Conservation (phyloP, 495 filamentous ascomycete genomes). For the Aspergillus olivimuriae region DNA sequence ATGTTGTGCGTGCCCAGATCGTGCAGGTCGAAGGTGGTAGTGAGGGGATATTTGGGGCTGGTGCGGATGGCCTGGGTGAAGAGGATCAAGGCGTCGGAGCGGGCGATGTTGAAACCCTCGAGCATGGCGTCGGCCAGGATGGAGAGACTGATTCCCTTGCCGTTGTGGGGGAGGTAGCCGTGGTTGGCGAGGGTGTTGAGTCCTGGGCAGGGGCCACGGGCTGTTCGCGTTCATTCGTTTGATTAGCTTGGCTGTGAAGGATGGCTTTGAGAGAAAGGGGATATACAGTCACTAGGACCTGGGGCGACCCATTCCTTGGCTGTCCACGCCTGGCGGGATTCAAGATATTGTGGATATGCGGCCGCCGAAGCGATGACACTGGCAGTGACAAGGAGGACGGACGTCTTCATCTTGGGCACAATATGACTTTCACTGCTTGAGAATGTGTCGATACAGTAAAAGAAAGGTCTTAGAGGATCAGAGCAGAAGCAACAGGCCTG, state of each 20-base stretch:
- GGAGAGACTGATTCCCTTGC: constrained; percentile 5
- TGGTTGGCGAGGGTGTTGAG: constrained; percentile 52
- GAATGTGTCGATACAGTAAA: too few relatives aligned
- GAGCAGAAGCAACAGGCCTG: too few relatives aligned
- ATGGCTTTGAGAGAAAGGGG: too few relatives aligned
- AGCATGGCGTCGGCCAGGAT: constrained; percentile 13
- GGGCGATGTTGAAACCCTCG: constrained; percentile 9
- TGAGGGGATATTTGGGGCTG: constrained; percentile 1
- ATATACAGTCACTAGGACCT: constrained; percentile 6
- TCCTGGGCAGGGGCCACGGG: constrained; percentile 36
- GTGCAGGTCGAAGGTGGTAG: constrained; percentile 4
- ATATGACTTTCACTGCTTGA: too few relatives aligned
- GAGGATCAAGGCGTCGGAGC: constrained; percentile 5
- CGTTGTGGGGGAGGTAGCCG: constrained; percentile 42
- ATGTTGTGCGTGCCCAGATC: constrained; percentile 7
- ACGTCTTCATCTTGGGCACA: constrained; percentile 9
- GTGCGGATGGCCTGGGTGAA: constrained; percentile 9
- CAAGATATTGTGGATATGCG: constrained; percentile 8
- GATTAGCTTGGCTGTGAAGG: background rate
- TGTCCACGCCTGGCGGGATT: constrained; percentile 1
- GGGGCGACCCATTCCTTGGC: constrained; percentile 9
- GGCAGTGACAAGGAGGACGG: background rate
- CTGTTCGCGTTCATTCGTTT: background rate
- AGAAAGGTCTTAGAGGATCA: too few relatives aligned
- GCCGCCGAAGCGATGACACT: constrained; percentile 1